Conservation (phyloP, 257 asterid species). For the Solanum sejunctum region DNA sequence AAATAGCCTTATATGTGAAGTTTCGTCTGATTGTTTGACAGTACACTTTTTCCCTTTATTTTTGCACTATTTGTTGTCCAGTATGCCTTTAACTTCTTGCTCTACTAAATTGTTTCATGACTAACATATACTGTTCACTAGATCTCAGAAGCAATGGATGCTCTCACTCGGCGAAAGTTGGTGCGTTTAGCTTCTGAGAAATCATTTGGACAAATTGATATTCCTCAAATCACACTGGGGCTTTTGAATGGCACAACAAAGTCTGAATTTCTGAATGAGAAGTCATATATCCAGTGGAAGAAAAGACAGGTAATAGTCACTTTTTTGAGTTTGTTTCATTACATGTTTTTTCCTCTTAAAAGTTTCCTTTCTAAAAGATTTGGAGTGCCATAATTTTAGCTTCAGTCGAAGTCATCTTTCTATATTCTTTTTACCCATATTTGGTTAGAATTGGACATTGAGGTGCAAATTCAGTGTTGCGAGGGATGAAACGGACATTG, state of each 20-base stretch:
- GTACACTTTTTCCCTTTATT: neutral
- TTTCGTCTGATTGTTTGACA: neutral
- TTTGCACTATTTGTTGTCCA: neutral
- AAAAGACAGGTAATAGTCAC: constrained; percentile 57
- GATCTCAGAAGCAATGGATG: constrained; percentile 81
- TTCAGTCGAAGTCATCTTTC: neutral
- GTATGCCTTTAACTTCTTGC: neutral
- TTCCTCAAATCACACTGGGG: constrained; percentile 68
- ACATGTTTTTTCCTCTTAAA: neutral
- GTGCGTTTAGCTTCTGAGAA: constrained; percentile 47
- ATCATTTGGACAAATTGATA: constrained; percentile 47
- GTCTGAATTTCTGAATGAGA: constrained; percentile 69
- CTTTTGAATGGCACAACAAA: constrained; percentile 63
- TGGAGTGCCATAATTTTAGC: neutral
- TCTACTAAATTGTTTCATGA: constrained; percentile 1
- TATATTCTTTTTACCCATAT: neutral
- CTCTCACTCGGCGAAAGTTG: constrained; percentile 51
- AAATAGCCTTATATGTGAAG: neutral
- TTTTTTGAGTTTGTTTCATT: neutral
- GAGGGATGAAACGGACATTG: too few species aligned
- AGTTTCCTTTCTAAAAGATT: neutral
- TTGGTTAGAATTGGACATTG: too few species aligned
- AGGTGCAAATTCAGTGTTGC: too few species aligned
- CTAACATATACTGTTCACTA: constrained; percentile 21
- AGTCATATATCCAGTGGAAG: constrained; percentile 71